A percentile compares a stretch with the other conserved stretches of the same genome.
These are phyloP conservation scores for Colletotrichum sp. DNA, from an alignment of 2,329 filamentous ascomycete genomes.

Conservation along the genomic window DNA sequence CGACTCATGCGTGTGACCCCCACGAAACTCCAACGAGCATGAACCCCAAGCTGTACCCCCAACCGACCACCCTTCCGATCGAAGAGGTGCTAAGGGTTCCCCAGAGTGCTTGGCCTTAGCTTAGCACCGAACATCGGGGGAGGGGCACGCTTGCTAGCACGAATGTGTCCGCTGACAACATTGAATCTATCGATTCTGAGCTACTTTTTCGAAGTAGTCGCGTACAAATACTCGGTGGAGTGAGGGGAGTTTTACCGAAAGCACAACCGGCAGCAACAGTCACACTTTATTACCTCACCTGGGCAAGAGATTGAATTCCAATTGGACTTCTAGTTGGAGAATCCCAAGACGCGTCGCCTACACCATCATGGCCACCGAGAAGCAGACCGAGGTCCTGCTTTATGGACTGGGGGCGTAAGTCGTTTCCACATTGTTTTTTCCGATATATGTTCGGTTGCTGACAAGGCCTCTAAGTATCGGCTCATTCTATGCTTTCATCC, in stretches of 20 bases:
- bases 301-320: not conserved
- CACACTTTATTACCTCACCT: not conserved
- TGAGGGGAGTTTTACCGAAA: not conserved
- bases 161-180: not conserved
- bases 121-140: not conserved
- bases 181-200: not conserved
- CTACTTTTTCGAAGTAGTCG: not conserved
- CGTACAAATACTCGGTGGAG: not conserved
- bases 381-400: conserved; percentile 41
- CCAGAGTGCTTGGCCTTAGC: not conserved
- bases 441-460: not conserved
- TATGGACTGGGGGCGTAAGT: conserved; percentile 61
- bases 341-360: not conserved
- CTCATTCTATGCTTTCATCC: conserved; percentile 62
- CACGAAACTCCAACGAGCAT: not conserved
- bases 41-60: not conserved
- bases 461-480: conserved; percentile 47
- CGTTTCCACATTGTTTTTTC: not conserved
- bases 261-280: not conserved
- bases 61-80: not conserved
- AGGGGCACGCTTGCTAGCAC: not conserved
- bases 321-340: not conserved
- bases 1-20: not conserved
- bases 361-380: conserved; percentile 23
- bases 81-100: not conserved